phyloP scores from a whole-genome alignment of 352 stramenopile species.

The Phytophthora multivora region DNA sequence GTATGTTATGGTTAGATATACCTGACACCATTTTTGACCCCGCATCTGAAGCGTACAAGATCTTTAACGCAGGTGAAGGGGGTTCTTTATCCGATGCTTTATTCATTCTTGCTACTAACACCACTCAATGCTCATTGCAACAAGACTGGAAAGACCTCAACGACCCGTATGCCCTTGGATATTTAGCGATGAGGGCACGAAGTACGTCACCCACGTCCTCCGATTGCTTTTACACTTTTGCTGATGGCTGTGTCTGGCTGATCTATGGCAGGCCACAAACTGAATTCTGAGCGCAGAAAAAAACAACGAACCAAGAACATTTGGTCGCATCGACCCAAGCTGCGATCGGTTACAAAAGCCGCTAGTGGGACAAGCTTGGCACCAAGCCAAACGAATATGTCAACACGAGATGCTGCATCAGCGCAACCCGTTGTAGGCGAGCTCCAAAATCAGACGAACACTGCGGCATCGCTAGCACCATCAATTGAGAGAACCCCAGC shows the following conservation, averaged over 20 bases:
- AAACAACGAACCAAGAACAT: constrained; percentile 29
- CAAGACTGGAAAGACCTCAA: constrained; percentile 58
- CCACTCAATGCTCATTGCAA: background rate
- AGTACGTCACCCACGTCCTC: constrained; percentile 30
- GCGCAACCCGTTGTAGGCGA: background rate
- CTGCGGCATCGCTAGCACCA: background rate
- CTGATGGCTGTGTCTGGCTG: constrained; percentile 3
- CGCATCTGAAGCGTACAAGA: constrained; percentile 63
- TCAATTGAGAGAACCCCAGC: background rate
- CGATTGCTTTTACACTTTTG: background rate
- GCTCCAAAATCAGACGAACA: background rate
- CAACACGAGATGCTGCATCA: constrained; percentile 6
- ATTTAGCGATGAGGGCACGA: constrained; percentile 47
- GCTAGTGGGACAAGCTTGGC: constrained; percentile 5
- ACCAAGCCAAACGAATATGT: background rate
- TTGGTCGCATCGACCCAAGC: constrained; percentile 24
- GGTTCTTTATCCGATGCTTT: background rate
- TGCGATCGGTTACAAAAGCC: constrained; percentile 14
- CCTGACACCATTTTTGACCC: constrained; percentile 59
- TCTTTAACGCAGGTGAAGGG: constrained; percentile 61
- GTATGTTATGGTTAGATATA: constrained; percentile 44
- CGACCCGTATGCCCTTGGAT: constrained; percentile 63
- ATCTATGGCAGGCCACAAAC: constrained; percentile 8
- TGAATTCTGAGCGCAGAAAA: constrained; percentile 25
- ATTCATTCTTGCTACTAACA: too few species aligned